Conservation (phyloP, 78 protist genomes). For the Salpingoeca rosetta region DNA sequence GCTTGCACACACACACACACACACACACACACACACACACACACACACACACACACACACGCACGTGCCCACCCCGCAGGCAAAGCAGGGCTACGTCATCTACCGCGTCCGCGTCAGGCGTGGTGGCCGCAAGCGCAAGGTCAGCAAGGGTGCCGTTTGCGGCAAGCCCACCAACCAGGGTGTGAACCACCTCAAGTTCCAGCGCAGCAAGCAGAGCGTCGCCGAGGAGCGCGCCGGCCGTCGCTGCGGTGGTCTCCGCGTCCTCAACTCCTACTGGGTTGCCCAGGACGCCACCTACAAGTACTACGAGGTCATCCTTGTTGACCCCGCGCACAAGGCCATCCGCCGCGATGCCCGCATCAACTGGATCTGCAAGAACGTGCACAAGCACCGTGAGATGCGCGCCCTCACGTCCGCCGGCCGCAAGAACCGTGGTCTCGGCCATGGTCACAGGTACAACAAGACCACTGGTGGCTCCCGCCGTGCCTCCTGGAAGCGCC, state of each 20-base stretch:
- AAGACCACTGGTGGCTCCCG: slow-evolving; percentile 64
- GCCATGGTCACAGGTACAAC: slow-evolving; percentile 65
- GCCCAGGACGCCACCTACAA: slow-evolving; percentile 90
- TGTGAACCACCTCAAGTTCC: slow-evolving; percentile 81
- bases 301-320: slow-evolving; percentile 96
- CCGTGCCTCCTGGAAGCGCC: slow-evolving; percentile 92
- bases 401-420: slow-evolving; percentile 99
- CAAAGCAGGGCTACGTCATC: slow-evolving; percentile 49
- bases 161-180: slow-evolving; percentile 96
- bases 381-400: slow-evolving; percentile 87
- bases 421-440: slow-evolving; percentile 77
- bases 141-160: slow-evolving; percentile 73
- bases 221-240: slow-evolving; percentile 98
- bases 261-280: slow-evolving; percentile 99
- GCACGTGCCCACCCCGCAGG: not conserved
- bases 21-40: not conserved
- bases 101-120: slow-evolving; percentile 92
- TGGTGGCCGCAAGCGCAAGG: slow-evolving; percentile 92
- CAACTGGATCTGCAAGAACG: slow-evolving; percentile 95
- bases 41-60: not conserved
- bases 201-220: slow-evolving; percentile 62
- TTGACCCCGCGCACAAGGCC: slow-evolving; percentile 91
- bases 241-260: slow-evolving; percentile 85
- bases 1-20: not conserved
- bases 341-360: slow-evolving; percentile 95